These are phyloP conservation scores for Pelargonium exstipulatum DNA, from an alignment of 441 rosid genomes.

Conservation along the genomic window DNA sequence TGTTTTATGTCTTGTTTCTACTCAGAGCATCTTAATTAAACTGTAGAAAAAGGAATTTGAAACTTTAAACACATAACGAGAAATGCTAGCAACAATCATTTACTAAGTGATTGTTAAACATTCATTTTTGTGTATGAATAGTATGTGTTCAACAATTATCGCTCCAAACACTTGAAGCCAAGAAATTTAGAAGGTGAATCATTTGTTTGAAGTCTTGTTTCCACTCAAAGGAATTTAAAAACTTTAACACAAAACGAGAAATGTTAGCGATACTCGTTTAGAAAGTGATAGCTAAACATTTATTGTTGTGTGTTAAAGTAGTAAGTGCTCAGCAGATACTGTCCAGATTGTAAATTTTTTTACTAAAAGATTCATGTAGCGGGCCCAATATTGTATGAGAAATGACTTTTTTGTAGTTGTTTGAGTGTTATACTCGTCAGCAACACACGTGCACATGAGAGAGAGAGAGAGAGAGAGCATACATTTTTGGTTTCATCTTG, in stretches of 20 bases:
- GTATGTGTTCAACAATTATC: too few relatives aligned
- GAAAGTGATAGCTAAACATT: not conserved
- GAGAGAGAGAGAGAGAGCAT: constrained; percentile 21
- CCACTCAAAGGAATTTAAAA: constrained; percentile 8
- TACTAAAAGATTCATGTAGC: too few relatives aligned
- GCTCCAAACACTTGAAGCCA: not conserved
- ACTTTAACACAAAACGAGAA: constrained; percentile 24
- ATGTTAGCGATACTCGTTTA: not conserved
- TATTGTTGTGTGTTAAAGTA: not conserved
- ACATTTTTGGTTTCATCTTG: constrained; percentile 91
- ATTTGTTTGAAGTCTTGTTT: constrained; percentile 1
- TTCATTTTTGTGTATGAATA: too few relatives aligned
- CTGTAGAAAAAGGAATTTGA: not conserved
- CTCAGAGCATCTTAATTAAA: not conserved
- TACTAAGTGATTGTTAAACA: too few relatives aligned
- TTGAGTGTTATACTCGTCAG: too few relatives aligned
- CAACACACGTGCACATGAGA: constrained; percentile 6
- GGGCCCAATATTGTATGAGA: too few relatives aligned
- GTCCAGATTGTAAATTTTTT: too few relatives aligned
- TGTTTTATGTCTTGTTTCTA: constrained; percentile 5
- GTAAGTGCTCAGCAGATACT: not conserved
- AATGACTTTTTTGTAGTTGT: too few relatives aligned
- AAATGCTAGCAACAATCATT: too few relatives aligned
- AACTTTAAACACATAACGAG: not conserved
- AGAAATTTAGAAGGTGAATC: not conserved